Evolutionary conservation across 2,329 filamentous ascomycete genomes (phyloP).

Genomic region (Dendrostoma leiphaemia): DNA sequence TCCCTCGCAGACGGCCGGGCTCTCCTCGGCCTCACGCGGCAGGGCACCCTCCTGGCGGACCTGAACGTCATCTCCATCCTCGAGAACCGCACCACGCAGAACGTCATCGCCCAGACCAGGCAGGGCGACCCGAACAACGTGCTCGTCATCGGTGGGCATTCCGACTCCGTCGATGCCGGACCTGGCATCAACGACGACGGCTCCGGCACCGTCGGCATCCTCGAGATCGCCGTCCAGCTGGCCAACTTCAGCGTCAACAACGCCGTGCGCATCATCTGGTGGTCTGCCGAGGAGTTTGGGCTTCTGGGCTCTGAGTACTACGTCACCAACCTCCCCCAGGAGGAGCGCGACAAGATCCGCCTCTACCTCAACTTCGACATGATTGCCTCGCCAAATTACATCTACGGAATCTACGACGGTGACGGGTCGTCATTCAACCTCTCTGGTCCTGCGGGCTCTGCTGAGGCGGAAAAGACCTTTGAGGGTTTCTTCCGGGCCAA

Average conservation of each 20-base stretch:
- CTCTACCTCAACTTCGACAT: slow-evolving; percentile 42
- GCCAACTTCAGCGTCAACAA: slow-evolving; percentile 33
- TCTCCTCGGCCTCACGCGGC: too few species aligned
- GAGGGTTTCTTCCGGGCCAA: slow-evolving; percentile 6
- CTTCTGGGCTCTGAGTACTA: slow-evolving; percentile 35
- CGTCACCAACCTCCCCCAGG: slow-evolving; percentile 34
- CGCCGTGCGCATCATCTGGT: slow-evolving; percentile 42
- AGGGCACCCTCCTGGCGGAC: too few species aligned
- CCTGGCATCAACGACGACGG: slow-evolving; percentile 48
- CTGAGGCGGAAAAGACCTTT: not conserved
- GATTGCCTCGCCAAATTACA: slow-evolving; percentile 36
- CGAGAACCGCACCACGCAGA: slow-evolving; percentile 39
- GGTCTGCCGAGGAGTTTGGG: slow-evolving; percentile 44
- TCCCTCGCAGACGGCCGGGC: slow-evolving; percentile 21
- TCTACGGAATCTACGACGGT: slow-evolving; percentile 31
- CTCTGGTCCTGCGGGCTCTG: not conserved
- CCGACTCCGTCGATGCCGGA: slow-evolving; percentile 42
- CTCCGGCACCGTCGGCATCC: slow-evolving; percentile 37
- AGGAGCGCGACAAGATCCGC: slow-evolving; percentile 33
- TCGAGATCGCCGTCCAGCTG: slow-evolving; percentile 32
- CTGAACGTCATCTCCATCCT: too few species aligned
- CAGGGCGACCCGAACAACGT: slow-evolving; percentile 41
- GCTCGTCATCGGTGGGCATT: slow-evolving; percentile 41
- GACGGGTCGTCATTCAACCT: too few species aligned
- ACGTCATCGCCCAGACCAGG: slow-evolving; percentile 44